Evolutionary conservation across 1,139 yeast species (phyloP).

Genomic region (Debaryomyces sp.): DNA sequence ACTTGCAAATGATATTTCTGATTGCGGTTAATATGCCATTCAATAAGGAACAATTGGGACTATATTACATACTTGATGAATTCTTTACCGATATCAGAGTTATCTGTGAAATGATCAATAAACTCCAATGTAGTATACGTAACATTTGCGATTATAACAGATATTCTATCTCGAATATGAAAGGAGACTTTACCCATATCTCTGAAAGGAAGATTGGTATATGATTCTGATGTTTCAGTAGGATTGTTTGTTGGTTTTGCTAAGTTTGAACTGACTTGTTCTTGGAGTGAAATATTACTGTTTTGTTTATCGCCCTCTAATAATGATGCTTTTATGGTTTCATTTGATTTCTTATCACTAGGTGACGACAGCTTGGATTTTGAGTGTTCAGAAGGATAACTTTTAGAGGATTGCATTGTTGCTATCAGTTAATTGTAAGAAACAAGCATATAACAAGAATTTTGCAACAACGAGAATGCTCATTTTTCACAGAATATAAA

Average conservation of each 20-base stretch:
- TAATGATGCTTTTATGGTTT: background rate
- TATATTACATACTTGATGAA: background rate
- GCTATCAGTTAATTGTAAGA: background rate
- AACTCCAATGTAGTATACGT: background rate
- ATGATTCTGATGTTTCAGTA: background rate
- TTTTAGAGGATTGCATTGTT: background rate
- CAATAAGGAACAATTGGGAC: background rate
- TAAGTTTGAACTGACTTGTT: background rate
- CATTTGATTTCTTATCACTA: background rate
- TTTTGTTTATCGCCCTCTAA: background rate
- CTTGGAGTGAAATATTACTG: background rate
- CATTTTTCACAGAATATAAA: background rate
- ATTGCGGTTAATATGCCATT: background rate
- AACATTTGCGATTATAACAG: background rate
- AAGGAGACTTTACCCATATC: background rate
- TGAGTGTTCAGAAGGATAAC: background rate
- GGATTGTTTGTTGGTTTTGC: background rate
- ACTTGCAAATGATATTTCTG: background rate
- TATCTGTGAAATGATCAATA: background rate
- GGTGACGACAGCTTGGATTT: background rate
- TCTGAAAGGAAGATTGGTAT: background rate
- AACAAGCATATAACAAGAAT: background rate
- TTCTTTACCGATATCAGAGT: slow-evolving; percentile 4
- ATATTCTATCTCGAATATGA: slow-evolving; percentile 1
- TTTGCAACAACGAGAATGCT: slow-evolving; percentile 1